These are phyloP conservation scores for Vaccinium corymbosum DNA, from an alignment of 148 eudicot species.

Conservation along the genomic window DNA sequence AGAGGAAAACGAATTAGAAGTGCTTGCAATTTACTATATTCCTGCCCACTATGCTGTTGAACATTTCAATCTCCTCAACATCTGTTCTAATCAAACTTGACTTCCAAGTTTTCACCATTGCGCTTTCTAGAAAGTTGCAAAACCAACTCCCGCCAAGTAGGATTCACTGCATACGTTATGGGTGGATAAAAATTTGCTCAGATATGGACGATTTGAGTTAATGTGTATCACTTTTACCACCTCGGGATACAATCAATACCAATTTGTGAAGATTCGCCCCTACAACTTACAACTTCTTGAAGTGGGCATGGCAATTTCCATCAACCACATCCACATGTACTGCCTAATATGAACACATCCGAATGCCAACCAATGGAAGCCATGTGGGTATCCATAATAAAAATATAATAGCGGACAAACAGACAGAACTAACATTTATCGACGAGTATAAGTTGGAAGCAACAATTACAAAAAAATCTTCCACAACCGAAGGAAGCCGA, in stretches of 20 bases:
- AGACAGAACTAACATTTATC: neutral
- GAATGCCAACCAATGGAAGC: conserved; percentile 1
- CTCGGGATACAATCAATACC: neutral
- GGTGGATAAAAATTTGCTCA: neutral
- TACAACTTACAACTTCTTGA: too few species aligned
- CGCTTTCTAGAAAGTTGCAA: neutral
- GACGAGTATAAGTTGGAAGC: conserved; percentile 1
- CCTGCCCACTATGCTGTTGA: neutral
- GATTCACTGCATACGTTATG: neutral
- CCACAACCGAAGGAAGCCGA: neutral
- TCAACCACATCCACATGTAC: neutral
- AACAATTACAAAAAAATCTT: neutral
- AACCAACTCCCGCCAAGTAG: neutral
- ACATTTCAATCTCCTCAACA: conserved; percentile 3
- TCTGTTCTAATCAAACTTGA: neutral
- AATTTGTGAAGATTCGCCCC: neutral
- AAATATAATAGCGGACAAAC: neutral
- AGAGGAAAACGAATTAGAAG: neutral
- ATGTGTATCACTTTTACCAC: neutral
- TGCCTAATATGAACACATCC: neutral
- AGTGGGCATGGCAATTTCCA: too few species aligned
- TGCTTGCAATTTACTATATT: neutral
- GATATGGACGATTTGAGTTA: neutral
- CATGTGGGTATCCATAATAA: neutral
- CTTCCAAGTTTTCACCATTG: too few species aligned